Evolutionary conservation across 78 protist species (phyloP).

Genomic region (Mastigamoeba balamuthi): DNA sequence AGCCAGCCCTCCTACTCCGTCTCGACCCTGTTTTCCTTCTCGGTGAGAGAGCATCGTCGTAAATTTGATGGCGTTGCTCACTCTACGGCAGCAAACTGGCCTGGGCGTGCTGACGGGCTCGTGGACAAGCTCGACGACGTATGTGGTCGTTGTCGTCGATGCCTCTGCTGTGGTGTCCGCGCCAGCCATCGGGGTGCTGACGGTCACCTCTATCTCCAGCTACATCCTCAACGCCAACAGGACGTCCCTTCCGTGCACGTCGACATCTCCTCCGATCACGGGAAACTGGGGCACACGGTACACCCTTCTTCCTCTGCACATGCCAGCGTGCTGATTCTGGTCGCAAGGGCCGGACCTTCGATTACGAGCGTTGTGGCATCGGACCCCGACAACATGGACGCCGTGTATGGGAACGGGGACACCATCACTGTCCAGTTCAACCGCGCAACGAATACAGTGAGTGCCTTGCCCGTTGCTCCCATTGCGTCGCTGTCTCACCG

Average conservation of each 20-base stretch:
- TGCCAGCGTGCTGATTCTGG: too few relatives aligned
- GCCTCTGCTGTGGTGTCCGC: not conserved
- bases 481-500: too few relatives aligned
- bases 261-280: not conserved
- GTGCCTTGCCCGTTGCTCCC: too few relatives aligned
- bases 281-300: slow-evolving; percentile 9
- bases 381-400: not conserved
- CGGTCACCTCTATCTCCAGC: not conserved
- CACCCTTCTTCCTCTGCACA: too few relatives aligned
- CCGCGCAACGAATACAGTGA: not conserved
- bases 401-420: not conserved
- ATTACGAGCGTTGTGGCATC: not conserved
- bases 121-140: not conserved
- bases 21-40: not conserved
- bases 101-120: not conserved
- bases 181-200: not conserved
- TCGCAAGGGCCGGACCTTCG: not conserved
- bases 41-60: not conserved
- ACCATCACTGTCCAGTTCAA: not conserved
- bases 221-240: not conserved
- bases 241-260: not conserved
- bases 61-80: not conserved
- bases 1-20: not conserved
- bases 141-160: not conserved
- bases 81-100: too few relatives aligned